Base-by-base conservation (phyloP, 1,284 basidiomycete species). In the Apiotrichum akiyoshidainum region DNA sequence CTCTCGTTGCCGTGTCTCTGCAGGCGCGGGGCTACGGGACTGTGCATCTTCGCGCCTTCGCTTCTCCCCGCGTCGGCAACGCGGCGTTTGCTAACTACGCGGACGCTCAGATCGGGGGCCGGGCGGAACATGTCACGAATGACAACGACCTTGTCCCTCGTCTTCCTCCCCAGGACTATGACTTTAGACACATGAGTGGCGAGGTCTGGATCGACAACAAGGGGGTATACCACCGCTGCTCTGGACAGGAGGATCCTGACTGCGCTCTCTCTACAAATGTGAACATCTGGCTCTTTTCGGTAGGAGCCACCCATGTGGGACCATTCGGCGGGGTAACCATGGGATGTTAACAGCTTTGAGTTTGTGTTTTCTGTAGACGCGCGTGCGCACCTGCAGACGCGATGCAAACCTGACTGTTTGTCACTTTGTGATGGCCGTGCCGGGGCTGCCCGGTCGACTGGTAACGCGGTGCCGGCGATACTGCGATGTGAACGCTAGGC, bases 181-280 rank as follows among this genome's bases (percentile, higher is more conserved):
- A 59, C 5, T 70, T 44, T 50, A 56, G 53, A 37, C 65, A 64
- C 31, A 52, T 61, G 9, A 55, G 52, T 9, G 57, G 47, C 35
- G 68, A 70, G 52, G 49, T 70, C 12, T 70, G 60, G 62, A 61
- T 64, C 33, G 10, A 48, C 17, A 26, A 26, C 52, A 22, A 31
- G 26, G 10, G 37, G 39, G 2, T 10, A 11, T 17, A 54, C 40
- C n/a, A 52, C 58, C 53, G 46, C 7, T 70, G 68, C 52, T 22
- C 44, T 1, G 68, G 67, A 2, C 67, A 68, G 53, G 68, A 70
- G 59, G 65, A 52, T 40, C 6, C 39, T n/a, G n/a, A n/a, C n/a
- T n/a, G n/a, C n/a, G n/a, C n/a, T n/a, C n/a, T n/a, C n/a, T n/a
- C n/a, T n/a, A n/a, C n/a, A n/a, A n/a, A n/a, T n/a, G 37, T 39